Percentiles rank a stretch among this genome's conserved stretches.
phyloP scores from a whole-genome alignment of 352 stramenopile genomes.

The Phytopythium kandeliae region DNA sequence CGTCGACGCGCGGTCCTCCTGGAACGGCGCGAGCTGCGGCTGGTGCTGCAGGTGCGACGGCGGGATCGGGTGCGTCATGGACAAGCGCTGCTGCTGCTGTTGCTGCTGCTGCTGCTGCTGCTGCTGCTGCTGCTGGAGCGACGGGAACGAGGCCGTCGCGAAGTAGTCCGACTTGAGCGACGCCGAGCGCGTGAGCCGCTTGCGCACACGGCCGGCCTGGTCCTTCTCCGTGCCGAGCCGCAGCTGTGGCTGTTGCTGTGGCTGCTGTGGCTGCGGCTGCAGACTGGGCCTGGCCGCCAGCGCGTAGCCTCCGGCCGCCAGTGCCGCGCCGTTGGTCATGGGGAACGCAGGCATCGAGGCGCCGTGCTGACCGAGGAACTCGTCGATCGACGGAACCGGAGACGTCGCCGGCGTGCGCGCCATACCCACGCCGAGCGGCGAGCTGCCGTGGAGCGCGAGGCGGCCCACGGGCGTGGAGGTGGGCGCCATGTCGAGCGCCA shows the following conservation, averaged over 20 bases:
- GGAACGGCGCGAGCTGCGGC: conserved; percentile 22
- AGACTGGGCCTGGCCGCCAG: conserved; percentile 10
- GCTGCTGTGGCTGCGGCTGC: too few species aligned
- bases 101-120: conserved; percentile 19
- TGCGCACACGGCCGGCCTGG: conserved; percentile 47
- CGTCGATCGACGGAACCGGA: conserved; percentile 37
- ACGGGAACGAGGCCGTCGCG: conserved; percentile 36
- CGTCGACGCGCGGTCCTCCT: conserved; percentile 20
- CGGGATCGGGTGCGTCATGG: conserved; percentile 20
- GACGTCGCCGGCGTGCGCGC: background rate
- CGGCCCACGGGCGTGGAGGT: background rate
- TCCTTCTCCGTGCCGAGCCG: conserved; percentile 25
- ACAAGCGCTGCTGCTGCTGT: conserved; percentile 14
- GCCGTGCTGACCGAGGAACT: conserved; percentile 23
- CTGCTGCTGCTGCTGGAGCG: conserved; percentile 24
- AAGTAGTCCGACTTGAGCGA: conserved; percentile 79
- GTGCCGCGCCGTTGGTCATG: conserved; percentile 3
- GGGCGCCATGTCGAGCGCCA: background rate
- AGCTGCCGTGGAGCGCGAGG: conserved; percentile 9
- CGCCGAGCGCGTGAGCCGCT: conserved; percentile 60
- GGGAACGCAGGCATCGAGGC: conserved; percentile 3
- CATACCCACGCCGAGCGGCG: background rate
- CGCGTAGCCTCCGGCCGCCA: conserved; percentile 2
- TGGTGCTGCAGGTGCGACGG: conserved; percentile 4
- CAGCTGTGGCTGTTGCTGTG: too few species aligned